phyloP scores from a whole-genome alignment of 306 rosid species.

The Delonix regia region DNA sequence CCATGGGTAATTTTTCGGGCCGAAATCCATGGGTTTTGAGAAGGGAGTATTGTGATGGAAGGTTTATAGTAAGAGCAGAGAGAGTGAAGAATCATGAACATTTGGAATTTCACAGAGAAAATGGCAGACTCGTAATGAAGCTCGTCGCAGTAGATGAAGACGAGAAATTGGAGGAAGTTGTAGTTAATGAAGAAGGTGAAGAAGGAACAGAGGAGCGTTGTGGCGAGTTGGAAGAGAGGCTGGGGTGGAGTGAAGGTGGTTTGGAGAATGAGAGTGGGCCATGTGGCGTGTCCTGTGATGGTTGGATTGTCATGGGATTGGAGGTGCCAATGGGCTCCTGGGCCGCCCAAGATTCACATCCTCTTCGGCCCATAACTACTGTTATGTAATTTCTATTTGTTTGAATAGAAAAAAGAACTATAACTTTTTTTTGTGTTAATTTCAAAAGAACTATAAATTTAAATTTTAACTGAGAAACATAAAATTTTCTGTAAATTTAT shows the following conservation, averaged over 20 bases:
- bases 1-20: no score
- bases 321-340: neutral
- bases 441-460: no score
- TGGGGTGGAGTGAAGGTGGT: neutral
- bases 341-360: slow-evolving; percentile 36
- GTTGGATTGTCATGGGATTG: slow-evolving; percentile 7
- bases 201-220: slow-evolving; percentile 17
- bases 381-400: neutral
- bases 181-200: neutral
- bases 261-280: neutral
- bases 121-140: slow-evolving; percentile 51
- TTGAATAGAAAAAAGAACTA: no score
- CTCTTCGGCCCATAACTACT: slow-evolving; percentile 32
- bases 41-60: slow-evolving; percentile 37
- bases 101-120: slow-evolving; percentile 41
- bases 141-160: slow-evolving; percentile 33
- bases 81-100: slow-evolving; percentile 36
- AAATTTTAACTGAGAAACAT: no score
- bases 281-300: neutral
- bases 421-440: no score
- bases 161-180: neutral
- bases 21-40: slow-evolving; percentile 48
- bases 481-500: no score
- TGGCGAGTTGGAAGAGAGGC: neutral
- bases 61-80: slow-evolving; percentile 40